Evolutionary conservation across 805 yeast species (phyloP).

Genomic region (Sporopachydermia lactativora): DNA sequence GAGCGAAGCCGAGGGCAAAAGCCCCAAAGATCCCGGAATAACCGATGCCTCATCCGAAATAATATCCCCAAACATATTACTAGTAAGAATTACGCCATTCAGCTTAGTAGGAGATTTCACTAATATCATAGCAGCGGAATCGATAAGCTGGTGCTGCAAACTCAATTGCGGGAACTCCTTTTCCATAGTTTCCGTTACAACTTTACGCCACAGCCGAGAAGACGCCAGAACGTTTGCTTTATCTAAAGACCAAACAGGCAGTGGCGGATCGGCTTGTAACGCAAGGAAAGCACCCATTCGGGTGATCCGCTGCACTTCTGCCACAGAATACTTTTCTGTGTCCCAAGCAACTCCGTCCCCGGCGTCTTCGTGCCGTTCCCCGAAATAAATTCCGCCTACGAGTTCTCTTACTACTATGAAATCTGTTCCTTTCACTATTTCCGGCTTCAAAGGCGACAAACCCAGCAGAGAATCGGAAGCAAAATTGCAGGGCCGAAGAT

Average conservation of each 20-base stretch:
- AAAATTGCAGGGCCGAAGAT: slow-evolving; percentile 93
- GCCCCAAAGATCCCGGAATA: slow-evolving; percentile 94
- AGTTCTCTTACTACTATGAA: slow-evolving; percentile 90
- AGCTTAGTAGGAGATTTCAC: slow-evolving; percentile 82
- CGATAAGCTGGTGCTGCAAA: slow-evolving; percentile 89
- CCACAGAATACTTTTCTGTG: slow-evolving; percentile 81
- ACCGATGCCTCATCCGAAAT: slow-evolving; percentile 97
- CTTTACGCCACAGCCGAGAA: slow-evolving; percentile 90
- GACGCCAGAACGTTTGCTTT: slow-evolving; percentile 97
- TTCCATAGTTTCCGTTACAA: slow-evolving; percentile 71
- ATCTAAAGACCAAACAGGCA: slow-evolving; percentile 91
- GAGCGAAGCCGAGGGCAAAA: slow-evolving; percentile 90
- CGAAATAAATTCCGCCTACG: slow-evolving; percentile 97
- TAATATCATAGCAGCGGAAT: slow-evolving; percentile 97
- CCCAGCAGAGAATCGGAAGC: slow-evolving; percentile 73
- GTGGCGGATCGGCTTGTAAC: slow-evolving; percentile 82
- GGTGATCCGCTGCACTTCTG: slow-evolving; percentile 89
- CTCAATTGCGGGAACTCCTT: slow-evolving; percentile 84
- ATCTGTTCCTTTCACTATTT: slow-evolving; percentile 80
- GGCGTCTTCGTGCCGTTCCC: slow-evolving; percentile 87
- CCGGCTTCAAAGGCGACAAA: slow-evolving; percentile 77
- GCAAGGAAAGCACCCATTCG: slow-evolving; percentile 98
- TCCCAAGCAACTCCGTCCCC: slow-evolving; percentile 84
- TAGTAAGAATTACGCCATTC: slow-evolving; percentile 86
- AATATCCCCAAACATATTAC: slow-evolving; percentile 97